phyloP scores from a whole-genome alignment of 805 yeast genomes.

The Candida maesae region DNA sequence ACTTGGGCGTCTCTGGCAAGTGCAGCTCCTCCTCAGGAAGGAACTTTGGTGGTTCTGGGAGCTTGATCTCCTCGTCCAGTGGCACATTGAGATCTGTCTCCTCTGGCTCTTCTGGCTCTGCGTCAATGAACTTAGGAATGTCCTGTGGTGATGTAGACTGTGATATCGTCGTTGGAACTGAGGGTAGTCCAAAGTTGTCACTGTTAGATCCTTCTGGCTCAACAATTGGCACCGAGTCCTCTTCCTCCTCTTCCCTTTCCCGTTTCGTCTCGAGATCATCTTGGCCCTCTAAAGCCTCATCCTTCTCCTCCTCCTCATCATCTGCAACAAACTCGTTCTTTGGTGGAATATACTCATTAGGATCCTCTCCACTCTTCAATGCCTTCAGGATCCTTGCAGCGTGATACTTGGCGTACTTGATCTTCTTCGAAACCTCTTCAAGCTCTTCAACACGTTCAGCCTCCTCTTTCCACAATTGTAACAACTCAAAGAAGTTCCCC shows the following conservation, averaged over 20 bases:
- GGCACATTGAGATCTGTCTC: neutral
- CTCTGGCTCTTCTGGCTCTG: constrained; percentile 1
- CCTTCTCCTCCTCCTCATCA: constrained; percentile 1
- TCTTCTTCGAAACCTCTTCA: constrained; percentile 33
- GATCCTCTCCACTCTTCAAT: constrained; percentile 47
- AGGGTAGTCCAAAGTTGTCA: constrained; percentile 18
- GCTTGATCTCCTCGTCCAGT: constrained; percentile 2
- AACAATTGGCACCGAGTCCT: neutral
- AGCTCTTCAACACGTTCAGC: constrained; percentile 33
- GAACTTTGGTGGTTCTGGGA: constrained; percentile 14
- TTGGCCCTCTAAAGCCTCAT: no score
- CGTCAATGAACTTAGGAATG: constrained; percentile 6
- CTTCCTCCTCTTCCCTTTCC: neutral
- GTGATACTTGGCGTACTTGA: constrained; percentile 61
- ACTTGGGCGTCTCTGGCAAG: neutral
- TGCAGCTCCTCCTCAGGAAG: neutral
- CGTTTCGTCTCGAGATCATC: no score
- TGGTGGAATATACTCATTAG: constrained; percentile 49
- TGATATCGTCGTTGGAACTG: constrained; percentile 9
- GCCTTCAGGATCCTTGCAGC: constrained; percentile 54
- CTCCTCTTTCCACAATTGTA: constrained; percentile 40
- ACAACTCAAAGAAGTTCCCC: constrained; percentile 47
- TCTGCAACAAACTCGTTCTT: constrained; percentile 3
- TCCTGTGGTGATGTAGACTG: constrained; percentile 3
- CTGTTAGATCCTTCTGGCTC: constrained; percentile 11